These are phyloP conservation scores for Pseudogymnoascus sp. DNA, from an alignment of 2,329 filamentous ascomycete species.

Conservation along the genomic window DNA sequence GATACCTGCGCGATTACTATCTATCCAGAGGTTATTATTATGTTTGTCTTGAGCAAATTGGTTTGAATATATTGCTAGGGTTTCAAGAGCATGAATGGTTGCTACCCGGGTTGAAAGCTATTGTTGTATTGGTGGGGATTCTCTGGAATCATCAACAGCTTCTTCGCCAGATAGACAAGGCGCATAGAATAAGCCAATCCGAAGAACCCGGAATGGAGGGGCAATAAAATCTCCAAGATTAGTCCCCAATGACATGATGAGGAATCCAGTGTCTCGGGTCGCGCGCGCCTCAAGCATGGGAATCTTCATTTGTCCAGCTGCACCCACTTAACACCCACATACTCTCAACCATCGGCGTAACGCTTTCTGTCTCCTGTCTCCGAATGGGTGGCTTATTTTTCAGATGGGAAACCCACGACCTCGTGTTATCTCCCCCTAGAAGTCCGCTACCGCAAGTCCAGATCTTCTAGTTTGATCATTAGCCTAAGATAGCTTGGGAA, in stretches of 20 bases:
- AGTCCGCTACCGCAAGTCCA: background rate
- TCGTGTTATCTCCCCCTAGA: background rate
- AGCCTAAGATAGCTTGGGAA: slow-evolving; percentile 6
- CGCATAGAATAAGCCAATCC: background rate
- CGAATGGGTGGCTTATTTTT: background rate
- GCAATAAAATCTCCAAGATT: background rate
- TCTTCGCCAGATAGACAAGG: background rate
- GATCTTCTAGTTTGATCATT: slow-evolving; percentile 2
- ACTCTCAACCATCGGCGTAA: background rate
- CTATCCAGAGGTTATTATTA: background rate
- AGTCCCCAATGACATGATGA: background rate
- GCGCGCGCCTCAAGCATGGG: slow-evolving; percentile 2
- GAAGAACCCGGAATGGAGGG: no score
- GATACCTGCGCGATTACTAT: background rate
- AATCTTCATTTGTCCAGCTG: background rate
- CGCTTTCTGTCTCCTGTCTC: background rate
- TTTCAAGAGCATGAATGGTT: background rate
- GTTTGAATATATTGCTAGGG: background rate
- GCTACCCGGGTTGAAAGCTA: background rate
- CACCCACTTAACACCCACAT: background rate
- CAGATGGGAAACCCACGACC: background rate
- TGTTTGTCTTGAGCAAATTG: background rate
- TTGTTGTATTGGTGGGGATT: background rate
- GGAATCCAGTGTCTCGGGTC: slow-evolving; percentile 6
- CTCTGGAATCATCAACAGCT: background rate